Percentiles rank a stretch among this genome's conserved stretches.
Evolutionary conservation across 2,329 filamentous ascomycete species (phyloP).

Genomic region (Mollisia scopiformis): DNA sequence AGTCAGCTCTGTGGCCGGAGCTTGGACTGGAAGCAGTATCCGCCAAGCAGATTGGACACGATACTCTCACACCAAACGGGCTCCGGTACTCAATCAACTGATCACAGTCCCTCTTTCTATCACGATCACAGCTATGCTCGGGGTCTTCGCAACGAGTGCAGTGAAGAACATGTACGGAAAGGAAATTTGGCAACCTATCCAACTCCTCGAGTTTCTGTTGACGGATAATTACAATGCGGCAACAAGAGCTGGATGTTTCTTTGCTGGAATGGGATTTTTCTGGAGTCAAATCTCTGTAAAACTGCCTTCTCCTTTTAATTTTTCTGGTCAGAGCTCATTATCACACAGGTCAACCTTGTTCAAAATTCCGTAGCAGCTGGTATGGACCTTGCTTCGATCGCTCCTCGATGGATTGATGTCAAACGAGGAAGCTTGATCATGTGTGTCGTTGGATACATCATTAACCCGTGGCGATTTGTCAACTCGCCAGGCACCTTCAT

Average conservation of each 20-base stretch:
- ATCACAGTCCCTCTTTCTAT: conserved; percentile 3
- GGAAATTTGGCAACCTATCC: conserved; percentile 9
- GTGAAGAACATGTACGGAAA: conserved; percentile 9
- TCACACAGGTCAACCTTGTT: not conserved
- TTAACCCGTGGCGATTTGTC: conserved; percentile 9
- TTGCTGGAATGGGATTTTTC: conserved; percentile 8
- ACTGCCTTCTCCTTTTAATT: not conserved
- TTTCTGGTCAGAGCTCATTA: not conserved
- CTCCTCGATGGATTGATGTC: conserved; percentile 2
- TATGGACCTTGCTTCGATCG: conserved; percentile 11
- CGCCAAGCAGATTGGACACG: conserved; percentile 16
- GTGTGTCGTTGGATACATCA: not conserved
- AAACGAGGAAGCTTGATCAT: conserved; percentile 32
- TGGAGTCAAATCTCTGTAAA: conserved; percentile 5
- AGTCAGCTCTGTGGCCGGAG: conserved; percentile 7
- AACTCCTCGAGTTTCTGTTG: conserved; percentile 5
- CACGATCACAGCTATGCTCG: conserved; percentile 8
- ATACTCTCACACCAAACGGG: conserved; percentile 14
- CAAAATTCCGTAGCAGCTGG: conserved; percentile 11
- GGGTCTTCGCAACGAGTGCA: conserved; percentile 9
- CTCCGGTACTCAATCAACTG: conserved; percentile 19
- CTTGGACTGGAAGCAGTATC: conserved; percentile 11
- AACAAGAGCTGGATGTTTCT: conserved; percentile 8
- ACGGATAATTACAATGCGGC: conserved; percentile 6
- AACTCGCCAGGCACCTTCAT: conserved; percentile 12